Percentiles rank a stretch among this genome's conserved stretches.
phyloP scores from a whole-genome alignment of 1,284 basidiomycete species.

The Fomitopsis betulina region DNA sequence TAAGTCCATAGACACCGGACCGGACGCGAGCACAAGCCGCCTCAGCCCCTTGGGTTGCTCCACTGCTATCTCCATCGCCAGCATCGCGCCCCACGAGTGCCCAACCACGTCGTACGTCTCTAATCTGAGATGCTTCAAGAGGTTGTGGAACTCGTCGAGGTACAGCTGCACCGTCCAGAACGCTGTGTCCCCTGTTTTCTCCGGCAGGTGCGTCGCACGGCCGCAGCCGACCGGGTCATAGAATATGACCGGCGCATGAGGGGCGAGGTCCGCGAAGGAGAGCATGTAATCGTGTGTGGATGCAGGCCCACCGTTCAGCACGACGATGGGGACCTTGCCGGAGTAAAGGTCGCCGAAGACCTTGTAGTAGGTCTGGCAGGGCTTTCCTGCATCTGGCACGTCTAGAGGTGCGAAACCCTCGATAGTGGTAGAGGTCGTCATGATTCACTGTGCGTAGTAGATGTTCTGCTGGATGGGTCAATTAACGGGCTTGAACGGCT shows the following conservation, averaged over 20 bases:
- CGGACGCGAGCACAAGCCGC: conserved; percentile 34
- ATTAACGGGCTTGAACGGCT: no score
- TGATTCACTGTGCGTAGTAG: background rate
- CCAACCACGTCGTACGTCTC: conserved; percentile 38
- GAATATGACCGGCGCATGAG: conserved; percentile 37
- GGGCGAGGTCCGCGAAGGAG: conserved; percentile 29
- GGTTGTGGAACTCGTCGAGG: conserved; percentile 42
- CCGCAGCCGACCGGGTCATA: conserved; percentile 50
- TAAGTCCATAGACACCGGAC: conserved; percentile 26
- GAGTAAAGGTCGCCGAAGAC: conserved; percentile 22
- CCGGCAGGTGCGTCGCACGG: conserved; percentile 36
- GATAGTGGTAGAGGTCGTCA: background rate
- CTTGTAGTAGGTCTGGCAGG: conserved; percentile 26
- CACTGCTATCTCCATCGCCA: conserved; percentile 31
- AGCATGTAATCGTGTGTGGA: conserved; percentile 37
- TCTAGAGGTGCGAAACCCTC: conserved; percentile 2
- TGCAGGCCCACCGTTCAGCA: conserved; percentile 41
- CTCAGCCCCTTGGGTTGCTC: conserved; percentile 33
- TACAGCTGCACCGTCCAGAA: conserved; percentile 48
- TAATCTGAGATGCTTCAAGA: conserved; percentile 35
- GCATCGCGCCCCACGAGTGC: conserved; percentile 48
- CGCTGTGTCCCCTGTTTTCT: conserved; percentile 25
- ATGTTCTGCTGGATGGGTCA: background rate
- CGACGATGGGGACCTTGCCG: conserved; percentile 32
- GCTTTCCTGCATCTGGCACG: conserved; percentile 19